These are phyloP conservation scores for Cercospora sp. DNA, from an alignment of 2,329 filamentous ascomycete genomes.

Conservation along the genomic window DNA sequence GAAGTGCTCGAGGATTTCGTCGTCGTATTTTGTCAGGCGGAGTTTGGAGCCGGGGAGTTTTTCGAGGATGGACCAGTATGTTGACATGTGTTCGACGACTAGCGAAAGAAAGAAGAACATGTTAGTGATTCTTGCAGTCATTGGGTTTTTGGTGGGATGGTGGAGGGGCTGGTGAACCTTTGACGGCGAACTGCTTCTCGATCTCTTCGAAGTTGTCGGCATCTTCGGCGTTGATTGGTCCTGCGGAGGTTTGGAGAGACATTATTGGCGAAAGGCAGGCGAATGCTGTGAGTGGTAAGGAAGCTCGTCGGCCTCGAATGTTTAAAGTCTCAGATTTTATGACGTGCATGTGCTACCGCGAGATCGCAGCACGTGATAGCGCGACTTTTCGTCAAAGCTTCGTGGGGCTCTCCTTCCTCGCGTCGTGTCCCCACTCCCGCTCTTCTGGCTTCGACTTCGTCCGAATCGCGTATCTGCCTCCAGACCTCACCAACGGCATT, in stretches of 20 bases:
- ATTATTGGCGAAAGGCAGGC: neutral
- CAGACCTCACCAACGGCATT: neutral
- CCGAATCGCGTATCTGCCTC: neutral
- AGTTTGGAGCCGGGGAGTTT: slow-evolving; percentile 84
- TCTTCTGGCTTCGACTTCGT: neutral
- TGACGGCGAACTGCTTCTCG: slow-evolving; percentile 98
- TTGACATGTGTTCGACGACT: slow-evolving; percentile 93
- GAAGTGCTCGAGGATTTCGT: slow-evolving; percentile 91
- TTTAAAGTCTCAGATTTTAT: slow-evolving; percentile 1
- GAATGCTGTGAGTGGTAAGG: neutral
- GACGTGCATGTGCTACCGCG: slow-evolving; percentile 6
- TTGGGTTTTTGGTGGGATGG: neutral
- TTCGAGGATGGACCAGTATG: slow-evolving; percentile 95
- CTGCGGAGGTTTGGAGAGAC: slow-evolving; percentile 15
- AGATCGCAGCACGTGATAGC: neutral
- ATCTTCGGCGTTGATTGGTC: slow-evolving; percentile 52
- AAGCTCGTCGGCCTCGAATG: neutral
- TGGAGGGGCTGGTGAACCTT: slow-evolving; percentile 57
- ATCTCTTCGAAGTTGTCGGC: slow-evolving; percentile 69
- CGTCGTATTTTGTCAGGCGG: slow-evolving; percentile 88
- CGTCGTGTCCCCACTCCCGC: neutral
- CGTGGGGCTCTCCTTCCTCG: neutral
- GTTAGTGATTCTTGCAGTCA: neutral
- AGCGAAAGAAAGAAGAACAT: neutral
- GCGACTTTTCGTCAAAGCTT: neutral